Evolutionary conservation across 2,329 filamentous ascomycete species (phyloP), one percentile per base, ranked within the genome.

Genomic region (Bipolaris sorokiniana): DNA sequence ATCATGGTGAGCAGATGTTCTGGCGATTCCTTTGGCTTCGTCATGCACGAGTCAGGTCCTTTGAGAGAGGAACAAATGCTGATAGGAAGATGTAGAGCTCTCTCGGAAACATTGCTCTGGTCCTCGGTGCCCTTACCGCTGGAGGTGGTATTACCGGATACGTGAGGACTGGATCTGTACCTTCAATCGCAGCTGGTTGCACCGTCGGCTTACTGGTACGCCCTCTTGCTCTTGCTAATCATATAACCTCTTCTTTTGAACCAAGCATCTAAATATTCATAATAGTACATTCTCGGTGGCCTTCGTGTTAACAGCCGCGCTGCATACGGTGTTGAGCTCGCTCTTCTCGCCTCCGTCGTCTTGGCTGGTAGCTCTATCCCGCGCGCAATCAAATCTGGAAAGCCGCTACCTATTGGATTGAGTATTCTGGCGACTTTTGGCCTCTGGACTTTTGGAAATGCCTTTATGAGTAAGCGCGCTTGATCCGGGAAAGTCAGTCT

Each of bases 131-230:
- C 63, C 83, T 98, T 57, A 97, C 93, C 56, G 92, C 93, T 49
- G 84, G 89, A 55, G 95, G 95, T 68, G 95, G 95, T 63, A 89
- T 91, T 58, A 90, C 90, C 73, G 95, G 95, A 73, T 99, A 92
- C 78, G 82, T 89, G 42, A 88, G 89, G 75, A 95, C 93, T 0
- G 86, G 91, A 57, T 98, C 93, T 22, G 76, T 97, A 48, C 94
- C 94, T 36, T 97, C 92, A 11, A 84, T 98, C 66, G 87, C 86
- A 11, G 95, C 95, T 13, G 95, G 95, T 50, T 82, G 91, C 65
- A 88, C 89, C 33, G 92, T 99, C 64, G 95, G 95, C 44, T 79
- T 83, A 15, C 78, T 91, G 58, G 82, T 84, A 80, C 31, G 49
- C 34, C n/a, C 22, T 73, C 66, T 20, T 34, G 52, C 20, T 23